These are phyloP conservation scores for Myxozyma monticola DNA, from an alignment of 805 yeast species.

Conservation along the genomic window DNA sequence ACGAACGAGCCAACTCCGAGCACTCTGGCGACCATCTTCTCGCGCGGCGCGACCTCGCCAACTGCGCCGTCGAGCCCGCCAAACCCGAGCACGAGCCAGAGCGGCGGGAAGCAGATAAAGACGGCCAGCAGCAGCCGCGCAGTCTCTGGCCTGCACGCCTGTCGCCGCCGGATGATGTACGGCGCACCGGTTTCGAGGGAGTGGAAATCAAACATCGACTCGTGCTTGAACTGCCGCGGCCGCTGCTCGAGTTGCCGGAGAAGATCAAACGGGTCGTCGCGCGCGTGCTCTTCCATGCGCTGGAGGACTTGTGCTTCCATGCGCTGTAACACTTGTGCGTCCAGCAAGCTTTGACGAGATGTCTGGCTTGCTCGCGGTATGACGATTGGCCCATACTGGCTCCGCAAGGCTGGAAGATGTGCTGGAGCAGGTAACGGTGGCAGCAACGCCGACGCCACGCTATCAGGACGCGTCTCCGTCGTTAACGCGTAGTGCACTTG, in stretches of 20 bases:
- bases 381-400: too few relatives aligned
- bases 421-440: conserved; percentile 21
- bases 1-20: conserved; percentile 36
- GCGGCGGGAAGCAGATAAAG: conserved; percentile 41
- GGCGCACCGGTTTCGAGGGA: conserved; percentile 6
- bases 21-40: conserved; percentile 38
- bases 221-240: conserved; percentile 8
- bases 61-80: conserved; percentile 40
- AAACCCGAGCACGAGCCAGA: conserved; percentile 42
- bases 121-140: conserved; percentile 32
- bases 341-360: too few relatives aligned
- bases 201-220: conserved; percentile 16
- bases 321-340: neutral
- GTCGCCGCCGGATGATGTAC: conserved; percentile 4
- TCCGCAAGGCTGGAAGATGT: too few relatives aligned
- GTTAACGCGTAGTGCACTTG: conserved; percentile 24
- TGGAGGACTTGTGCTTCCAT: neutral
- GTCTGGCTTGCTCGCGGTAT: neutral
- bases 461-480: neutral
- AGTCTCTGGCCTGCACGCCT: conserved; percentile 2
- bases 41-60: conserved; percentile 38
- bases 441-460: conserved; percentile 8
- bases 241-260: conserved; percentile 14
- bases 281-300: neutral
- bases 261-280: conserved; percentile 15